Base-by-base conservation (phyloP, 2,329 filamentous ascomycete species). In the Acephala macrosclerotiorum region DNA sequence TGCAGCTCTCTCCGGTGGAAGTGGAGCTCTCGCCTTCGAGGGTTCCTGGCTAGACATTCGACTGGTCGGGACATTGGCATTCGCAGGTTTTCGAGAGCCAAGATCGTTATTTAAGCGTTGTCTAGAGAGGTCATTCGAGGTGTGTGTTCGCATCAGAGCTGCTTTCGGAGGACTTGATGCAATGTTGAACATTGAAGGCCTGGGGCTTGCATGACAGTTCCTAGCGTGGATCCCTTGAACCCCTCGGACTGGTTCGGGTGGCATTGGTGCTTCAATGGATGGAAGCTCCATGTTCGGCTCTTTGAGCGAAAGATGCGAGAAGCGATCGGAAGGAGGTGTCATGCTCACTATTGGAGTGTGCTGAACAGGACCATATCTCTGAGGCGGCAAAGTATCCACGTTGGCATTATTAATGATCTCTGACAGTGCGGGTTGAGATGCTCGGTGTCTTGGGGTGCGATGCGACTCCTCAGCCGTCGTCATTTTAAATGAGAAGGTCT, bases 1-100 rank as follows among this genome's bases (percentile, higher is more conserved):
- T 35, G 75, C 76, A 47, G 70, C 70, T 61, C 76, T 72, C 25
- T 77, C 76, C 33, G 76, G 75, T 33, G 74, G 72, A 16, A 78
- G 66, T 9, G 65, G 65, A 36, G 53, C 60, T 45, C 70, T 73
- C 9, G 58, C 53, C 58, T 67, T 71, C 11, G 73, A 70, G 7
- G 61, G 60, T 9, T 71, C 69, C 53, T 67, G 60, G 58, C 66
- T 70, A 18, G 68, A 64, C 16, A 68, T 47, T 40, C 68, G 63
- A 47, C 67, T 73, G n/a, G 73, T 68, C 22, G 63, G 58, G 25
- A n/a, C n/a, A 11, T 7, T 53, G 25, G 66, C 53, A 47, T 63
- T 65, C 6, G 26, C 56, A 20, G 63, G 63, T 25, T 45, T 62
- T 20, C 56, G 47, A 35, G 42, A 58, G 25, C 33, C 26, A 42